Conservation (phyloP, 495 filamentous ascomycete genomes). For the Elasticomyces elasticus region DNA sequence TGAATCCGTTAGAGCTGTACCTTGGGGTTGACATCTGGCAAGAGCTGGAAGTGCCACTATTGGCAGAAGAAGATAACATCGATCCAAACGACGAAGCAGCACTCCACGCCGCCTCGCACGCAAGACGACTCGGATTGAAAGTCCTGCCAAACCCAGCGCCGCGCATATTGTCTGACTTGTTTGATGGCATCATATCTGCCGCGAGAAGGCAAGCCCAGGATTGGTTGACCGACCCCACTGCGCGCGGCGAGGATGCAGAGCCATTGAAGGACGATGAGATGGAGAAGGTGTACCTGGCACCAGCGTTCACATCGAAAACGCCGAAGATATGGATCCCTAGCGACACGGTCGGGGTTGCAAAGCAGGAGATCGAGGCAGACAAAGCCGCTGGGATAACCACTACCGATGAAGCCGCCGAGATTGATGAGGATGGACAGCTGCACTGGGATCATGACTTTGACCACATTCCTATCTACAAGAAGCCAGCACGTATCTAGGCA, state of each 20-base stretch:
- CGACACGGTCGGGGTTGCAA: slow-evolving; percentile 64
- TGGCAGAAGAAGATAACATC: slow-evolving; percentile 16
- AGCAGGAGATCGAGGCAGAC: slow-evolving; percentile 66
- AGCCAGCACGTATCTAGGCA: slow-evolving; percentile 24
- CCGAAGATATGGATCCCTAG: slow-evolving; percentile 78
- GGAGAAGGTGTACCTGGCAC: slow-evolving; percentile 69
- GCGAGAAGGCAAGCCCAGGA: slow-evolving; percentile 19
- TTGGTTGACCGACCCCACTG: slow-evolving; percentile 21
- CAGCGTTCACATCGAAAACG: slow-evolving; percentile 51
- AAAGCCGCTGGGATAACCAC: slow-evolving; percentile 58
- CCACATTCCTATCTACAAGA: slow-evolving; percentile 65
- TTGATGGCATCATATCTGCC: slow-evolving; percentile 26
- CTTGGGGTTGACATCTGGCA: slow-evolving; percentile 27
- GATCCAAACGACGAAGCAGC: slow-evolving; percentile 19
- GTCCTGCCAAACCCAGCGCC: slow-evolving; percentile 16
- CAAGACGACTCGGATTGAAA: slow-evolving; percentile 15
- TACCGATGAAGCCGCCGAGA: slow-evolving; percentile 70
- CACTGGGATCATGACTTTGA: slow-evolving; percentile 63
- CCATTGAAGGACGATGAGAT: slow-evolving; percentile 12
- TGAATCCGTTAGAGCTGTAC: slow-evolving; percentile 27
- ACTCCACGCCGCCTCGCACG: slow-evolving; percentile 23
- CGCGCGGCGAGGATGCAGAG: slow-evolving; percentile 16
- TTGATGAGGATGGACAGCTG: slow-evolving; percentile 72
- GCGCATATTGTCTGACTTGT: slow-evolving; percentile 18
- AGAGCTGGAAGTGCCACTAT: slow-evolving; percentile 19